Conservation (phyloP, 768 basidiomycete genomes). For the Tephrocybe sp. region DNA sequence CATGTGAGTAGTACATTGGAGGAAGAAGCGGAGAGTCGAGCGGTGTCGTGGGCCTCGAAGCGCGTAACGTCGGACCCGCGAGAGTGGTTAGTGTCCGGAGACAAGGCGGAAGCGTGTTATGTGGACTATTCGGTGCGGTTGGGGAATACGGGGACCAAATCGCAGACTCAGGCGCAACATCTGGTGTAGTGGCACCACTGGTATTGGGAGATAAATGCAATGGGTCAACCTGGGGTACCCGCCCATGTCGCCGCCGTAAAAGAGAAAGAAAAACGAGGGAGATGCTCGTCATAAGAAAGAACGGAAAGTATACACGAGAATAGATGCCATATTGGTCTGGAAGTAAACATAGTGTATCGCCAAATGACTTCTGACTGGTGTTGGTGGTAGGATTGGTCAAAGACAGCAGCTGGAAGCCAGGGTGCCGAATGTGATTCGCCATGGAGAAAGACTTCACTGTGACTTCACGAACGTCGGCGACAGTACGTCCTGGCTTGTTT, state of each 20-base stretch:
- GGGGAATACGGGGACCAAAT: constrained; percentile 45
- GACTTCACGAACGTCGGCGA: constrained; percentile 60
- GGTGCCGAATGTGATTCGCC: constrained; percentile 65
- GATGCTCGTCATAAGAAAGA: constrained; percentile 38
- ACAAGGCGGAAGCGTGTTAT: constrained; percentile 33
- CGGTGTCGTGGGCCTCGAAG: constrained; percentile 43
- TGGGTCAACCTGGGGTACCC: constrained; percentile 25
- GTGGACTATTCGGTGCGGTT: constrained; percentile 38
- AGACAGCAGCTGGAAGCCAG: constrained; percentile 87
- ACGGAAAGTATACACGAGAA: constrained; percentile 61
- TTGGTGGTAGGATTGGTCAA: constrained; percentile 39
- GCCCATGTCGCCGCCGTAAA: constrained; percentile 38
- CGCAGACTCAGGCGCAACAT: constrained; percentile 33
- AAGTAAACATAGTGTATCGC: constrained; percentile 74
- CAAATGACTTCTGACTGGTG: constrained; percentile 41
- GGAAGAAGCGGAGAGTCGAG: constrained; percentile 36
- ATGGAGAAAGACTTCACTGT: constrained; percentile 89
- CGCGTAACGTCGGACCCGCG: constrained; percentile 38
- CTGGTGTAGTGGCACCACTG: constrained; percentile 23
- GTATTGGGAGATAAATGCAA: constrained; percentile 31
- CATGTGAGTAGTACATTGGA: constrained; percentile 31
- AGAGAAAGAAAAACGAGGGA: constrained; percentile 49
- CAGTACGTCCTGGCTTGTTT: constrained; percentile 18
- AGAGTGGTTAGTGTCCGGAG: constrained; percentile 39
- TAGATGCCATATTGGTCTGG: constrained; percentile 71